phyloP scores from a whole-genome alignment of 2,329 filamentous ascomycete species.

The Dactylellina cionopaga region DNA sequence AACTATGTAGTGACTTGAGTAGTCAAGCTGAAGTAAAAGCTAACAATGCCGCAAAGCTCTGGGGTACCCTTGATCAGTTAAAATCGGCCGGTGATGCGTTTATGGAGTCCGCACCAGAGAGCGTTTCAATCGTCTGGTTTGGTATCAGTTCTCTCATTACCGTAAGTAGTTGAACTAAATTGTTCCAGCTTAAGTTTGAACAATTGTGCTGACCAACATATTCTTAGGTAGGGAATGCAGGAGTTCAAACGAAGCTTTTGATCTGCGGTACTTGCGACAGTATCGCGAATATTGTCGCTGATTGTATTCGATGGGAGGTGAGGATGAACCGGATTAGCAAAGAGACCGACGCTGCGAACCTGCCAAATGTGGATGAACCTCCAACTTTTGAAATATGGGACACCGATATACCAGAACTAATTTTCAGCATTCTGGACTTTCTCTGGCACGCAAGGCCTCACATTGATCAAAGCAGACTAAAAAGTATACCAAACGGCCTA shows the following conservation, averaged over 20 bases:
- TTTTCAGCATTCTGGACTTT: slow-evolving; percentile 26
- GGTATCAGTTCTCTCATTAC: slow-evolving; percentile 32
- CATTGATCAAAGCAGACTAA: slow-evolving; percentile 20
- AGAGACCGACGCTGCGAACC: no score
- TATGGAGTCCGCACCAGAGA: slow-evolving; percentile 30
- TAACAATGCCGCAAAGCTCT: slow-evolving; percentile 18
- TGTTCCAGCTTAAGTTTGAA: no score
- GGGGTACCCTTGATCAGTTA: slow-evolving; percentile 18
- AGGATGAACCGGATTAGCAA: background rate
- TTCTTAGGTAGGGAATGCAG: slow-evolving; percentile 19
- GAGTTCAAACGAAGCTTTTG: slow-evolving; percentile 11
- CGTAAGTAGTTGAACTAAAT: background rate
- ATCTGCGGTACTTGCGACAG: slow-evolving; percentile 43
- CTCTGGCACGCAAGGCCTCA: slow-evolving; percentile 23
- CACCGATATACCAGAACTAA: slow-evolving; percentile 11
- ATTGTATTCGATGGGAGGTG: slow-evolving; percentile 32
- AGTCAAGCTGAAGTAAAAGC: background rate
- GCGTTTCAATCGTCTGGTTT: slow-evolving; percentile 46
- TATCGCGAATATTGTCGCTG: slow-evolving; percentile 19
- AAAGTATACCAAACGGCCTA: slow-evolving; percentile 8
- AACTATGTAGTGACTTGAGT: slow-evolving; percentile 5
- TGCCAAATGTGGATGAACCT: no score
- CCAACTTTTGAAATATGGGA: slow-evolving; percentile 20
- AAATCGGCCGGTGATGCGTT: slow-evolving; percentile 21
- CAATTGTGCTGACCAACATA: no score